A percentile compares a stretch with the other conserved stretches of the same genome.
Evolutionary conservation across 1,284 basidiomycete species (phyloP).

Genomic region (Puccinia novopanici): DNA sequence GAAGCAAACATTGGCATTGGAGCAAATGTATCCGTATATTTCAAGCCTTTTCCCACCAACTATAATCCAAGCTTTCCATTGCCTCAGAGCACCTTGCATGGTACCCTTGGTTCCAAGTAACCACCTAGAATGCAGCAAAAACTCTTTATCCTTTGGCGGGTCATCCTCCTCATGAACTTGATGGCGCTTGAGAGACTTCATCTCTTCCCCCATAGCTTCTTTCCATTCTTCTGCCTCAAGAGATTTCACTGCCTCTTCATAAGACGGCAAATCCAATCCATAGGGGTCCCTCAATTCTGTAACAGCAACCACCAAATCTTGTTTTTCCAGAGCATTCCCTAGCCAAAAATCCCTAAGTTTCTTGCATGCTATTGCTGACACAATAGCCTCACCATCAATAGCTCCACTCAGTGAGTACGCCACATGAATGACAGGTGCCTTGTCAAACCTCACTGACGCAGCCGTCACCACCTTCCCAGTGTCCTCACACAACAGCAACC

Average conservation of each 20-base stretch:
- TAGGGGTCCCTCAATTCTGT: neutral
- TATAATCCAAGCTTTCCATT: neutral
- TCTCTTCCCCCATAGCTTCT: neutral
- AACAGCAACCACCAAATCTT: neutral
- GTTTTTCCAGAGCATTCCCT: neutral
- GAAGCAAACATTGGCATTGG: conserved; percentile 1
- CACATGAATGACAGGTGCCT: neutral
- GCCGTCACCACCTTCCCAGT: neutral
- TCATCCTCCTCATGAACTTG: neutral
- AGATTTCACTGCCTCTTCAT: neutral
- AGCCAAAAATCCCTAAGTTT: neutral
- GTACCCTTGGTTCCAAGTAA: neutral
- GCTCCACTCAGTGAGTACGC: too few species aligned
- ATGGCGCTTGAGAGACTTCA: too few species aligned
- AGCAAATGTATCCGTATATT: too few species aligned
- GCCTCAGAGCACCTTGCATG: too few species aligned
- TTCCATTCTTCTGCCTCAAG: neutral
- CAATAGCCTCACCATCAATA: neutral
- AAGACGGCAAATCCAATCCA: neutral
- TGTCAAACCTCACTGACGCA: neutral
- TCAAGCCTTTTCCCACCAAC: too few species aligned
- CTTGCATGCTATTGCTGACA: neutral
- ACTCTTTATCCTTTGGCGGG: neutral
- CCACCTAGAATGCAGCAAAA: neutral
- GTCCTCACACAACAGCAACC: neutral